Base-by-base conservation (phyloP, 371 early-diverging fungal species). In the Nematocida parisii region DNA sequence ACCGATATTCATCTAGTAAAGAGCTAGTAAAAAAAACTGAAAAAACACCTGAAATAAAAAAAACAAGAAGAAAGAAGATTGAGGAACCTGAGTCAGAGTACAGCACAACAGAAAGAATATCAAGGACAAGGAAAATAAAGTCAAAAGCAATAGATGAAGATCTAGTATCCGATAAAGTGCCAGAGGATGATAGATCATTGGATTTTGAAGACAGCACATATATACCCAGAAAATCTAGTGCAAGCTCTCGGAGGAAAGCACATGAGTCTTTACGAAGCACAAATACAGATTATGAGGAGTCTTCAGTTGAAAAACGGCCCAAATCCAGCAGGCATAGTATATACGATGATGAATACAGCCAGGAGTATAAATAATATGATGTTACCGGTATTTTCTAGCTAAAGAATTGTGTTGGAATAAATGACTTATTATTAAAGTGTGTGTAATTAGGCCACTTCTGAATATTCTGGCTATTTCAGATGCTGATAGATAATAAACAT, bases 301-400 rank as follows among this genome's bases (percentile, higher is more conserved):
- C 60, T 22, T 60, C 60, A 11, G 39, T 60, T 9, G 22, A 60
- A 9, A 60, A 22, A 60, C 11, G 39, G 60, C 11, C 24, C 5
- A 22, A 50, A 50, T 9, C 52, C 3, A 50, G 52, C 13, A 13
- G 52, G 52, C 52, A 13, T 18, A 9, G 39, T 42, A 42, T 13
- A 64, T 64, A 61, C 61, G 64, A 64, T 6, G 45, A 64, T 27
- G 64, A 64, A 42, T 64, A 64, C 42, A 64, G 64, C 64, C 42
- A 64, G 22, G 64, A 64, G 33, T 33, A 33, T 33, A 33, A 33
- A 33, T 33, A 33, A 33, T 33, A 33, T 33, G 33, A 33, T 2
- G 33, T 33, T 33, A 33, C 33, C 33, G 33, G 33, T 33, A 33
- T 33, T 33, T 33, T 33, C 33, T 33, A 33, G 33, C 33, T 33